Base-by-base conservation (phyloP, 176 grass and related monocot species). In the Carex pumila region DNA sequence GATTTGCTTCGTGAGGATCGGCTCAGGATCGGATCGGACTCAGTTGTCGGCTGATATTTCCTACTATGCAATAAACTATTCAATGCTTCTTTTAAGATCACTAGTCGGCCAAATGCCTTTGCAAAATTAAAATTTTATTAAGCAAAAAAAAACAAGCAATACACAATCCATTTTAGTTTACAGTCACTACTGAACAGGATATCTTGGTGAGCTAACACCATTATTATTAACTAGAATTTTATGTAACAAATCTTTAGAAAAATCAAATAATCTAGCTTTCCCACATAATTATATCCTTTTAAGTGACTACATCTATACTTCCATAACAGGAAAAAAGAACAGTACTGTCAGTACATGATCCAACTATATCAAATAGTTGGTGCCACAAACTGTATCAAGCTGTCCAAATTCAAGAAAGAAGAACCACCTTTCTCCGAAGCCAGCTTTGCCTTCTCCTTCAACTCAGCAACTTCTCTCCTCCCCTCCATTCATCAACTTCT, bases 351-450 rank as follows among this genome's bases (percentile, higher is more conserved):
- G 32, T 7, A 4, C 11, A 62, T 7, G 1, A 32, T 14, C 32
- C 14, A 18, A 69, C n/a, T 18, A 39, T 4, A 39, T 69, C 13
- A 69, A 72, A 47, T 50, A 21, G 17, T 3, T 73, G 52, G 45
- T 32, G 76, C 22, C 25, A 61, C 79, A 45, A 49, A 81, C 55
- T 81, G 54, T 14, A 81, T 64, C 39, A 81, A 61, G 34, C 12
- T 43, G 39, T 81, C 58, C 18, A 81, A 41, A 34, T 81, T 81
- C 15, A 61, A 3, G 17, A 37, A 81, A 81, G 79, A 81, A 65
- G 79, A 81, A 64, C 79, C 80, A 34, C 61, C 62, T 19, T 83
- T 83, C 22, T 83, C 80, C 80, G 68, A 9, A 68, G 80, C 80
- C 6, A 49, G 19, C 39, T 50, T 67, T 64, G 80, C 80, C 19